phyloP scores from a whole-genome alignment of 371 early-diverging fungal genomes.

The Neoconidiobolus thromboides region DNA sequence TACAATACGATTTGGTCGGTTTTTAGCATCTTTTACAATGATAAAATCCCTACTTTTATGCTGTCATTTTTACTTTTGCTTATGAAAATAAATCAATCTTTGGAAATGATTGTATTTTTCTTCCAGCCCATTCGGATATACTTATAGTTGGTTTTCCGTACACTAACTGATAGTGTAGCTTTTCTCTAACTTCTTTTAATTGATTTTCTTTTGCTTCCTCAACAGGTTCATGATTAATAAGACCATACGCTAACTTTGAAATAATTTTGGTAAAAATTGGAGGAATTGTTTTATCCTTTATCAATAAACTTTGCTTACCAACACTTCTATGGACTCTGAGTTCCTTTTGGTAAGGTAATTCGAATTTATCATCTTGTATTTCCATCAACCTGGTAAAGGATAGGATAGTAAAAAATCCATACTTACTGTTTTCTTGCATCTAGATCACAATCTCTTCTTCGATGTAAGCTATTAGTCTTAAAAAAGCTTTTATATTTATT shows the following conservation, averaged over 20 bases:
- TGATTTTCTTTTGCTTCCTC: neutral
- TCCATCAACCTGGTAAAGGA: no score
- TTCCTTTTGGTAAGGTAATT: no score
- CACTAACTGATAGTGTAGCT: neutral
- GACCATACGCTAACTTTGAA: conserved; percentile 19
- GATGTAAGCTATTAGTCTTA: conserved; percentile 12
- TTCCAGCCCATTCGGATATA: conserved; percentile 5
- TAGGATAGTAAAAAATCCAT: conserved; percentile 1
- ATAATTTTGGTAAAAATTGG: conserved; percentile 26
- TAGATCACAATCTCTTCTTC: conserved; percentile 13
- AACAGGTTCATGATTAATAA: conserved; percentile 7
- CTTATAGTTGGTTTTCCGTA: neutral
- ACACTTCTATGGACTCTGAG: neutral
- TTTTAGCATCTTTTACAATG: conserved; percentile 11
- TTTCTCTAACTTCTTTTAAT: neutral
- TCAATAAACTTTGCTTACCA: conserved; percentile 5
- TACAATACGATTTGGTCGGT: conserved; percentile 11
- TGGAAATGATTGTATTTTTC: conserved; percentile 1
- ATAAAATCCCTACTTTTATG: conserved; percentile 13
- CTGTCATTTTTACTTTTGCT: conserved; percentile 6
- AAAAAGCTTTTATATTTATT: conserved; percentile 12
- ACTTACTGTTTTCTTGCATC: conserved; percentile 9
- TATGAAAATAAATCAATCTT: conserved; percentile 7
- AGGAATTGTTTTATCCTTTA: conserved; percentile 12
- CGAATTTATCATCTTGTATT: no score